Base-by-base conservation (phyloP, 106 monocot species). In the Apostasia shenzhenica region DNA sequence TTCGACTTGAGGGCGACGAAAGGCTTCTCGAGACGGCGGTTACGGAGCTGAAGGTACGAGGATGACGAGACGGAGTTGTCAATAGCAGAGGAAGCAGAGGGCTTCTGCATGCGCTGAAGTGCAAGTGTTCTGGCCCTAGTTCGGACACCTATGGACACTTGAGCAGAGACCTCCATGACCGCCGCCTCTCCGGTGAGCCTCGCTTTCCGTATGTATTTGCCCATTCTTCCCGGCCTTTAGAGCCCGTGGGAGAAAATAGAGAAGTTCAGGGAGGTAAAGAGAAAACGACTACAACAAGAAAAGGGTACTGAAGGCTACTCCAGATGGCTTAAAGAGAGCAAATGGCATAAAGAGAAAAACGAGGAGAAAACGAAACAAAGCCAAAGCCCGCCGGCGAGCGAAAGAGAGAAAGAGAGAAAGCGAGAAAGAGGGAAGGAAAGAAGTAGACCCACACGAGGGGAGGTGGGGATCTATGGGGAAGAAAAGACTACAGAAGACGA, bases 51-150 rank as follows among this genome's bases (percentile, higher is more conserved):
- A 55, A 82, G 82, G 70, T 82, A 78, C 6, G 75, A 41, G 13
- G 57, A 52, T 14, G 49, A 41, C 10, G 69, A 53, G 11, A 42
- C 61, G 45, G 73, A 61, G 40, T 63, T 54, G 12, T 11, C 64
- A 2, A 51, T 41, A n/a, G 49, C 53, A 13, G 74, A 5, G 54
- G 40, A 67, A 13, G 43, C 26, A 8, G 53, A 54, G 38, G 55
- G 6, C 48, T 65, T 65, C 70, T 85, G 75, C 37, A 78, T 73
- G 12, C 76, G 79, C 72, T 82, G 91, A 57, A 91, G 76, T 2
- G 89, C 97, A 5, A 92, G 86, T 57, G 97, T 87, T 41, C 79
- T 82, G 26, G 92, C 81, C 13, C 97, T 57, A 3, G 97, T 99
- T 44, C 81, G 81, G 52, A 99, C 97, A 7, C 97, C 97, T 40